These are phyloP conservation scores for Nothophoma quercina DNA, from an alignment of 2,329 filamentous ascomycete species.

Conservation along the genomic window DNA sequence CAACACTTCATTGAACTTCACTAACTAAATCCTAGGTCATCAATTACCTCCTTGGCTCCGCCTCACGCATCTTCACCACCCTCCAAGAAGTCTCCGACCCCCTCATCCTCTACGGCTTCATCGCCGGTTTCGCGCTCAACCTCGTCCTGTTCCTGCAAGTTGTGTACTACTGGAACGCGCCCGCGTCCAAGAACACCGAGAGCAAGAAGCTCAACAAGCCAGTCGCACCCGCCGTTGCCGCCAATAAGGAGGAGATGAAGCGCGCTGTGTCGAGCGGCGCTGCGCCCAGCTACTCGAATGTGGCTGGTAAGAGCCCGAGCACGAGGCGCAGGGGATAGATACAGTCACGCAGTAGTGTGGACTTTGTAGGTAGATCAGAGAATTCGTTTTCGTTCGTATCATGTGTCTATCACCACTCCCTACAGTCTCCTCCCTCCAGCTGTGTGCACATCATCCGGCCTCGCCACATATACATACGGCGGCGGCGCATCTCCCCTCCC, in stretches of 20 bases:
- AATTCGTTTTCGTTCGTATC: not conserved
- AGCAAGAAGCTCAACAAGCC: conserved; percentile 51
- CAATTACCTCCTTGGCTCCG: conserved; percentile 93
- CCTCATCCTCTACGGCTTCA: conserved; percentile 92
- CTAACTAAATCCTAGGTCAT: conserved; percentile 72
- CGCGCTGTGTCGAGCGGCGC: conserved; percentile 47
- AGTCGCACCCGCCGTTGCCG: conserved; percentile 35
- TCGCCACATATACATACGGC: conserved; percentile 7
- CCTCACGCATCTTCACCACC: conserved; percentile 96
- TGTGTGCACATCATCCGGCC: conserved; percentile 9
- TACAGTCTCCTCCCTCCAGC: not conserved
- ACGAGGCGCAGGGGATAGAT: conserved; percentile 63
- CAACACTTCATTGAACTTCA: not conserved
- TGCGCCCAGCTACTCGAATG: conserved; percentile 47
- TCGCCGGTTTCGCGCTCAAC: conserved; percentile 91
- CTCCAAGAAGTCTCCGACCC: conserved; percentile 97
- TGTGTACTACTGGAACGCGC: conserved; percentile 91
- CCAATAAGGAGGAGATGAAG: conserved; percentile 42
- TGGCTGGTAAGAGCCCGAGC: conserved; percentile 58
- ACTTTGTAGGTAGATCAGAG: not conserved
- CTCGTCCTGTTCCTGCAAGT: conserved; percentile 86
- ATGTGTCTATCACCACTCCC: not conserved
- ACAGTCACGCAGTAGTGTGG: not conserved
- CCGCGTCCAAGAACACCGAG: conserved; percentile 38
- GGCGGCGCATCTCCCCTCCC: conserved; percentile 9